A percentile compares a stretch with the other conserved stretches of the same genome.
Evolutionary conservation across 345 rosid genomes (phyloP).

Genomic region (Melaleuca quinquenervia): DNA sequence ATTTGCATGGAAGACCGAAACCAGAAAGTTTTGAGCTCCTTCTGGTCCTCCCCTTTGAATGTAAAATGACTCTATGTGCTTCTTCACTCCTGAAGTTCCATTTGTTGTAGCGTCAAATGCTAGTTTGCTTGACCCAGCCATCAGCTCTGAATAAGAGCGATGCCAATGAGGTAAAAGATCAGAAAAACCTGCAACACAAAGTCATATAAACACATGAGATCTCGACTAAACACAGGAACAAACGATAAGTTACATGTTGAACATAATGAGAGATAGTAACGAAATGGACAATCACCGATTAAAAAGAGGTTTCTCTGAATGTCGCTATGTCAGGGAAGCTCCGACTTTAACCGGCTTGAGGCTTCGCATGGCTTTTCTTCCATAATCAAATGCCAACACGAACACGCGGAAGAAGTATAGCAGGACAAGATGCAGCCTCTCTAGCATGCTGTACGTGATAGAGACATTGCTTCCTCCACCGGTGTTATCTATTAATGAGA

Average conservation of each 20-base stretch:
- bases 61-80: background rate
- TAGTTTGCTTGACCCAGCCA: background rate
- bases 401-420: constrained; percentile 51
- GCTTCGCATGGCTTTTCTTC: constrained; percentile 30
- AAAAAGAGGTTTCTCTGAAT: constrained; percentile 6
- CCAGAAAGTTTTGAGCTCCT: background rate
- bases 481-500: constrained; percentile 10
- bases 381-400: constrained; percentile 36
- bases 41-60: background rate
- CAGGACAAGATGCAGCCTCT: constrained; percentile 34
- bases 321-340: constrained; percentile 31
- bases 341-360: constrained; percentile 51
- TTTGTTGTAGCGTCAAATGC: background rate
- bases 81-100: background rate
- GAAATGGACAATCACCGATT: constrained; percentile 16
- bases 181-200: background rate
- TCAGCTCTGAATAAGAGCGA: background rate
- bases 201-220: background rate
- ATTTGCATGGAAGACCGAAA: background rate
- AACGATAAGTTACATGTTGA: background rate
- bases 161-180: background rate
- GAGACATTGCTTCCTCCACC: constrained; percentile 20
- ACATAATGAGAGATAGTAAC: background rate
- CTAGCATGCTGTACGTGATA: constrained; percentile 6
- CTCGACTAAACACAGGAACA: background rate